phyloP scores from a whole-genome alignment of 495 filamentous ascomycete species.

The Annulohypoxylon moriforme region DNA sequence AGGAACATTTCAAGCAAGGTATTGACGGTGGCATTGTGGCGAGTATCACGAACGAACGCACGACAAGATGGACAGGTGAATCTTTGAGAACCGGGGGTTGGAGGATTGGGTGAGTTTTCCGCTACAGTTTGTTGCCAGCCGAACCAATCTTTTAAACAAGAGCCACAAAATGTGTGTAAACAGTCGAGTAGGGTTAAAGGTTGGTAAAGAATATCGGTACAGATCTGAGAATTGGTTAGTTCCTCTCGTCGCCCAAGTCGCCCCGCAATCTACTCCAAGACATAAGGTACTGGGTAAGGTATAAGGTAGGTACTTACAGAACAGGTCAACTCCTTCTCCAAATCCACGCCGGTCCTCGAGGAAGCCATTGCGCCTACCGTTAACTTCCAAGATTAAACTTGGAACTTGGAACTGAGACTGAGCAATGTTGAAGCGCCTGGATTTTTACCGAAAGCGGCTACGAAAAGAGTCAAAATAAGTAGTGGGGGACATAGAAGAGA shows the following conservation, averaged over 20 bases:
- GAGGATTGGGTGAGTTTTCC: conserved; percentile 58
- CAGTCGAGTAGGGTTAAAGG: conserved; percentile 97
- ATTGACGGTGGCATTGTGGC: conserved; percentile 83
- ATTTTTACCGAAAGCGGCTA: conserved; percentile 18
- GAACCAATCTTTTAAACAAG: conserved; percentile 97
- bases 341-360: conserved; percentile 62
- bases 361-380: conserved; percentile 31
- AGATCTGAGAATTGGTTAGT: conserved; percentile 71
- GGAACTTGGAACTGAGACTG: background rate
- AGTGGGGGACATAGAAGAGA: conserved; percentile 16
- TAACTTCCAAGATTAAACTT: conserved; percentile 6
- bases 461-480: conserved; percentile 19
- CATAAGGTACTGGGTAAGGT: background rate
- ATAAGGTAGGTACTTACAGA: conserved; percentile 70
- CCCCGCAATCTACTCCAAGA: background rate
- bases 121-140: conserved; percentile 63
- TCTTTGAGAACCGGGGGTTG: conserved; percentile 60
- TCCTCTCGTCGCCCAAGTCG: background rate
- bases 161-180: conserved; percentile 95
- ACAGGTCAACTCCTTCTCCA: conserved; percentile 92
- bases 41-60: conserved; percentile 82
- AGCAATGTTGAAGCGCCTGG: background rate
- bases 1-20: conserved; percentile 86
- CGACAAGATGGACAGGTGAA: conserved; percentile 95
- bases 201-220: conserved; percentile 94